phyloP scores from a whole-genome alignment of 441 rosid genomes.

The Eruca vesicaria region DNA sequence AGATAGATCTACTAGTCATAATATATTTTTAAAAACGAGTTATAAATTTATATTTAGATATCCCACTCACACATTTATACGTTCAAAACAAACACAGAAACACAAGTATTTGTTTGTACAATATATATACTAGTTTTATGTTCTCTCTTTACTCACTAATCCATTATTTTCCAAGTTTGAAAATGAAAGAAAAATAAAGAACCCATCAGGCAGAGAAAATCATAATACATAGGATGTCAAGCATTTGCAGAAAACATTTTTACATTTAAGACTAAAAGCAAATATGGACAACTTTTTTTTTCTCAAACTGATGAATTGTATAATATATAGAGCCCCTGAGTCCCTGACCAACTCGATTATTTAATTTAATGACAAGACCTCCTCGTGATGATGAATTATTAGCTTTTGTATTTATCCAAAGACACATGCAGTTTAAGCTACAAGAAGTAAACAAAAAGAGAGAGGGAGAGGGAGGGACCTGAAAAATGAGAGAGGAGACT shows the following conservation, averaged over 20 bases:
- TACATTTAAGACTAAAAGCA: neutral
- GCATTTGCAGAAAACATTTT: conserved; percentile 14
- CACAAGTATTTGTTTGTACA: neutral
- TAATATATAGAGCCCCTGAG: neutral
- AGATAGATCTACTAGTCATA: neutral
- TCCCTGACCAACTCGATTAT: conserved; percentile 27
- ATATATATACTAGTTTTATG: neutral
- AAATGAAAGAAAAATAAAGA: neutral
- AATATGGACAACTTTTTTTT: conserved; percentile 1
- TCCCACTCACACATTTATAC: neutral
- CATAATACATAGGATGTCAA: conserved; percentile 28
- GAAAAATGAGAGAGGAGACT: conserved; percentile 59
- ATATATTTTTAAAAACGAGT: neutral
- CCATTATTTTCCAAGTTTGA: neutral
- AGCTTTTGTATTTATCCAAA: conserved; percentile 27
- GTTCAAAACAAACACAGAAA: neutral
- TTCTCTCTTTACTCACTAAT: neutral
- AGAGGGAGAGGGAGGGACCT: conserved; percentile 45
- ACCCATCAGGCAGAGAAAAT: conserved; percentile 4
- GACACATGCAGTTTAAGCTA: neutral
- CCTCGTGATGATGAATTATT: conserved; percentile 30
- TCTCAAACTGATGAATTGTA: neutral
- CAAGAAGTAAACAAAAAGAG: neutral
- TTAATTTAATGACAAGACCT: conserved; percentile 12
- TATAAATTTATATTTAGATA: neutral